These are phyloP conservation scores for Aspergillus bertholletiae DNA, from an alignment of 495 filamentous ascomycete genomes.

Conservation along the genomic window DNA sequence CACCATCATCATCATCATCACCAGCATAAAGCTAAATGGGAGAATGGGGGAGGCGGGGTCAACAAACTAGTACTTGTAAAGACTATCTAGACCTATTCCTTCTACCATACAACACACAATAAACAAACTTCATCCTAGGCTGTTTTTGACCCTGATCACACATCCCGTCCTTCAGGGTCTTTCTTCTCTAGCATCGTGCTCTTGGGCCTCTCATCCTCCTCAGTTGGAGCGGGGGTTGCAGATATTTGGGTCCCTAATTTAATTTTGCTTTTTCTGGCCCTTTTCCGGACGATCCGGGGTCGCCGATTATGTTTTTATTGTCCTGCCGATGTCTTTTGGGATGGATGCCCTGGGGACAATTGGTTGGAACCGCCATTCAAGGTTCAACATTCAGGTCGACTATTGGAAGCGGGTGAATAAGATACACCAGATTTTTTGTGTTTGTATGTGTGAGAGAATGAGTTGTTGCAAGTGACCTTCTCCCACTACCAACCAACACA, in stretches of 20 bases:
- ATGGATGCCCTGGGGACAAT: not conserved
- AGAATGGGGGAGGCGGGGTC: no score
- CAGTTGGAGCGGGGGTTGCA: not conserved
- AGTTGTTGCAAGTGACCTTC: not conserved
- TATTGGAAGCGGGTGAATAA: not conserved
- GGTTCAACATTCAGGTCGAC: not conserved
- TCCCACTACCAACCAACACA: not conserved
- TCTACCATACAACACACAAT: not conserved
- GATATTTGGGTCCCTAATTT: not conserved
- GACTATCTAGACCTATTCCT: no score
- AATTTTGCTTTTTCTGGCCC: conserved; percentile 4
- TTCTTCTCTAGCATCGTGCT: not conserved
- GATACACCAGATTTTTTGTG: not conserved
- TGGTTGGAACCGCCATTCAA: not conserved
- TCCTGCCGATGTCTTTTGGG: not conserved
- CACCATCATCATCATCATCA: no score
- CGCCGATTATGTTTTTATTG: not conserved
- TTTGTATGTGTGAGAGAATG: not conserved
- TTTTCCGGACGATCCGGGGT: conserved; percentile 23
- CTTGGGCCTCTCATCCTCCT: not conserved
- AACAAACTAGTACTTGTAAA: no score
- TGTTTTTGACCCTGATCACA: not conserved
- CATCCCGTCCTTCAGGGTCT: not conserved
- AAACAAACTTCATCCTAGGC: not conserved
- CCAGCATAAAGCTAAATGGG: no score